Percentiles rank a stretch among this genome's conserved stretches.
phyloP scores from a whole-genome alignment of 1,284 basidiomycete genomes.

The Apiotrichum akiyoshidainum region DNA sequence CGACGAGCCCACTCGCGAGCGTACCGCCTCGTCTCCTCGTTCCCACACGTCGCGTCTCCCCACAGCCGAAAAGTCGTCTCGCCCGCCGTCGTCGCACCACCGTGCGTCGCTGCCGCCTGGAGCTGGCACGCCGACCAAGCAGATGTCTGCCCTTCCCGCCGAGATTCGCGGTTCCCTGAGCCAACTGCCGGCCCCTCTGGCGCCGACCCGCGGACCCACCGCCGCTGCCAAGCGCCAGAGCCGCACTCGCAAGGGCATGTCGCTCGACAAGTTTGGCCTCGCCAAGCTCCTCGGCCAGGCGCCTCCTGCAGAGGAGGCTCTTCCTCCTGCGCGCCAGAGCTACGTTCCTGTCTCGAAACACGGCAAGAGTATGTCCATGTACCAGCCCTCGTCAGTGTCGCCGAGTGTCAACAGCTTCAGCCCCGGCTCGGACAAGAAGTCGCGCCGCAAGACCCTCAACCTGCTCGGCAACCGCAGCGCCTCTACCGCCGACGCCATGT shows the following conservation, averaged over 20 bases:
- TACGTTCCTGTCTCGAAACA: constrained; percentile 16
- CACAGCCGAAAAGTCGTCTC: background rate
- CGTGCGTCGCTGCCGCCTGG: constrained; percentile 14
- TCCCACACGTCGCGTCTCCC: background rate
- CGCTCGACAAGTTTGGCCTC: constrained; percentile 71
- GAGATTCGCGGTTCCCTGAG: background rate
- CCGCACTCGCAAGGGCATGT: constrained; percentile 61
- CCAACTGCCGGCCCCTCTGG: background rate
- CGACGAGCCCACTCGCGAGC: constrained; percentile 6
- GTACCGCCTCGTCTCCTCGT: constrained; percentile 12
- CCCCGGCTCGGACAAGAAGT: constrained; percentile 28
- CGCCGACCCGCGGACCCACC: background rate
- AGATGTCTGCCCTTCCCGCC: constrained; percentile 11
- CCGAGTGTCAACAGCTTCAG: constrained; percentile 6
- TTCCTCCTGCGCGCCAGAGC: background rate
- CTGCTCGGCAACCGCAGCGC: constrained; percentile 21
- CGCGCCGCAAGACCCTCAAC: constrained; percentile 37
- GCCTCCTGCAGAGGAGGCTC: constrained; percentile 7
- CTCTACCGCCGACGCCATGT: constrained; percentile 7
- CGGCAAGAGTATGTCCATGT: constrained; percentile 16
- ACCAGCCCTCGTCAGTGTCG: background rate
- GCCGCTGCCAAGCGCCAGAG: constrained; percentile 39
- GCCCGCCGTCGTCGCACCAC: constrained; percentile 2
- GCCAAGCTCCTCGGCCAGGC: constrained; percentile 58
- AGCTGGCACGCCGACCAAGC: constrained; percentile 17